These are phyloP conservation scores for Orbilia quercus DNA, from an alignment of 2,329 filamentous ascomycete species.

Conservation along the genomic window DNA sequence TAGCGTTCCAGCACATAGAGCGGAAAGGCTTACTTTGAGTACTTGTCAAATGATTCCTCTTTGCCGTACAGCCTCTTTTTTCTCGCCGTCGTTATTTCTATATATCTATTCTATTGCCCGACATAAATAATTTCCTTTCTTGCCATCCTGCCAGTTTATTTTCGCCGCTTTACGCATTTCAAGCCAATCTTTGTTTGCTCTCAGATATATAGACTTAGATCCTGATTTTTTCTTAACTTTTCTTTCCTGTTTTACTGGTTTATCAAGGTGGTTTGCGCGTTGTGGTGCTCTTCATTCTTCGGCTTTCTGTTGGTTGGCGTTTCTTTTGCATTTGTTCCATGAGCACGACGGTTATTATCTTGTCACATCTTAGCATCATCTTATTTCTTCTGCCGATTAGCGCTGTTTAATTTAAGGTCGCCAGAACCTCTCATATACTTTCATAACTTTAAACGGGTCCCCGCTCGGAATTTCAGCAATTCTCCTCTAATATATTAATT, in stretches of 20 bases:
- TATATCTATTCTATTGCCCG: not conserved
- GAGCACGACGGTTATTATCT: slow-evolving; percentile 9
- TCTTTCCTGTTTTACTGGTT: not conserved
- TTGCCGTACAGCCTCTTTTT: not conserved
- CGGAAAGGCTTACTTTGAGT: slow-evolving; percentile 37
- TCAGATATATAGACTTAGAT: not conserved
- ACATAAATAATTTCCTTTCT: not conserved
- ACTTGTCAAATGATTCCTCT: not conserved
- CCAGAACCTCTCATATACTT: not conserved
- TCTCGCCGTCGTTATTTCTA: no score
- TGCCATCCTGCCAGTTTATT: not conserved
- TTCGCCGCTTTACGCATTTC: not conserved
- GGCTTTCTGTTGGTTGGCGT: slow-evolving; percentile 11
- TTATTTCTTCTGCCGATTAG: slow-evolving; percentile 40
- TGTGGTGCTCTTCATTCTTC: slow-evolving; percentile 6
- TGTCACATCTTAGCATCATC: slow-evolving; percentile 15
- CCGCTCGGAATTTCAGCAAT: no score
- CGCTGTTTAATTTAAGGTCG: slow-evolving; percentile 21
- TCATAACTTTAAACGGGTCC: not conserved
- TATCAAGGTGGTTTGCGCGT: not conserved
- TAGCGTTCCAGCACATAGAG: slow-evolving; percentile 47
- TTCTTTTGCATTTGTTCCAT: slow-evolving; percentile 5
- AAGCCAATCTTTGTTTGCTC: slow-evolving; percentile 5
- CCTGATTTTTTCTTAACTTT: slow-evolving; percentile 4
- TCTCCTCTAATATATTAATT: no score